Base-by-base conservation (phyloP, 1,284 basidiomycete species). In the Vanrija humicola region DNA sequence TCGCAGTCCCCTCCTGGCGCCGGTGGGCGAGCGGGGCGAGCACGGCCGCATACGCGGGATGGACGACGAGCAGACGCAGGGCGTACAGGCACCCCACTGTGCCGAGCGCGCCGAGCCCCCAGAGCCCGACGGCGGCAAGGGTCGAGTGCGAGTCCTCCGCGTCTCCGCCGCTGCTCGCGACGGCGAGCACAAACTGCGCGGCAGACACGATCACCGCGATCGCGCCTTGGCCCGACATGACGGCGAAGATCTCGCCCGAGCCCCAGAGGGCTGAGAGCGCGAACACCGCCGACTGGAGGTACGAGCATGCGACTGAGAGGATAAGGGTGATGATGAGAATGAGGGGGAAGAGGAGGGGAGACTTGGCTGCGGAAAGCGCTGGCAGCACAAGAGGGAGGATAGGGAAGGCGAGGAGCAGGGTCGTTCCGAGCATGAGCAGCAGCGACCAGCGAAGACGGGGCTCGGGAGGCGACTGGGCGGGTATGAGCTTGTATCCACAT, bases 171-270 rank as follows among this genome's bases (percentile, higher is more conserved):
- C 69, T 56, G 0, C 65, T 61, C 29, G 73, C 43, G 26, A 73
- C 43, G 10, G 74, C 72, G 3, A 76, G 55, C 16, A 71, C 44
- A 12, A 75, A 54, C 50, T 77, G 75, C 0, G 65, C 64, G 6
- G 55, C 55, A 0, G 74, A 76, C 14, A 78, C 71, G 1, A 76
- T 55, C 10, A 77, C 71, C 2, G 73, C 75, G 21, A 77, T 73
- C 0, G 73, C 74, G 9, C 76, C 76, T 64, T 76, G 72, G 10
- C 75, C 76, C 12, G 70, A 70, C 72, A 77, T 74, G 50, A 77
- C 74, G 19, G 69, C 73, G n/a, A 74, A 59, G 29, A 73, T 68
- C 54, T 72, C 65, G 15, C 63, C 54, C 8, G 64, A 63, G 6
- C 73, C 73, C 64, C 72, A 71, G 15, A 74, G 54, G 3, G 66